These are phyloP conservation scores for Clitopilus hobsonii DNA, from an alignment of 768 basidiomycete genomes.

Conservation along the genomic window DNA sequence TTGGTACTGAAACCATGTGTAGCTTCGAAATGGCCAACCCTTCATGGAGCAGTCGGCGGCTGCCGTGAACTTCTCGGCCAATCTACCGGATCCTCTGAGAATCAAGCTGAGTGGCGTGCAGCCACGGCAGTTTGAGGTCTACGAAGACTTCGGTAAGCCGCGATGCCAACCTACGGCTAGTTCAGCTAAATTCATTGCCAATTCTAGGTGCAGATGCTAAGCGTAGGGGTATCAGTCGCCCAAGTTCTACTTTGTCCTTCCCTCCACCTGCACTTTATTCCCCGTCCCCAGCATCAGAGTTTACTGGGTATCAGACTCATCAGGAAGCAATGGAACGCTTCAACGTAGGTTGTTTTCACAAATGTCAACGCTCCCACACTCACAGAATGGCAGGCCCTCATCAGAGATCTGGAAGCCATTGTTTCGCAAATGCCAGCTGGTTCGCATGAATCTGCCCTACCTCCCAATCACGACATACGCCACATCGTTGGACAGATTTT, in stretches of 20 bases:
- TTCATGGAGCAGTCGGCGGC: slow-evolving; percentile 88
- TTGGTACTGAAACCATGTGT: slow-evolving; percentile 4
- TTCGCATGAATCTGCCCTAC: slow-evolving; percentile 58
- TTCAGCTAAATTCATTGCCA: neutral
- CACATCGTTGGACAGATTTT: slow-evolving; percentile 81
- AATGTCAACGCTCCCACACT: slow-evolving; percentile 4
- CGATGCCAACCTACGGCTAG: neutral
- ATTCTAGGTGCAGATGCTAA: slow-evolving; percentile 49
- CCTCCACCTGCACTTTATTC: slow-evolving; percentile 45
- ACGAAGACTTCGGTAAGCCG: slow-evolving; percentile 85
- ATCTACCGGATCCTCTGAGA: slow-evolving; percentile 84
- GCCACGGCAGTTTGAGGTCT: slow-evolving; percentile 78
- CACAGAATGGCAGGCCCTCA: slow-evolving; percentile 27
- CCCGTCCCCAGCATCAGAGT: slow-evolving; percentile 63
- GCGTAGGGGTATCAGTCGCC: slow-evolving; percentile 57
- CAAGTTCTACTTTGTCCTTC: slow-evolving; percentile 69
- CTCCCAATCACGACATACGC: slow-evolving; percentile 83
- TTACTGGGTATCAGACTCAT: slow-evolving; percentile 49
- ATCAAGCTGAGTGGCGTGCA: slow-evolving; percentile 82
- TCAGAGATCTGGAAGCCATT: slow-evolving; percentile 75
- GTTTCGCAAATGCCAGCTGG: slow-evolving; percentile 71
- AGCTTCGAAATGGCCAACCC: slow-evolving; percentile 65
- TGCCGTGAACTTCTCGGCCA: slow-evolving; percentile 61
- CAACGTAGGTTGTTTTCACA: slow-evolving; percentile 39
- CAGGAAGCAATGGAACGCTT: slow-evolving; percentile 91